Percentiles rank a stretch among this genome's conserved stretches.
Evolutionary conservation across 139 green algal species (phyloP).

Genomic region (Chlorella sp.): DNA sequence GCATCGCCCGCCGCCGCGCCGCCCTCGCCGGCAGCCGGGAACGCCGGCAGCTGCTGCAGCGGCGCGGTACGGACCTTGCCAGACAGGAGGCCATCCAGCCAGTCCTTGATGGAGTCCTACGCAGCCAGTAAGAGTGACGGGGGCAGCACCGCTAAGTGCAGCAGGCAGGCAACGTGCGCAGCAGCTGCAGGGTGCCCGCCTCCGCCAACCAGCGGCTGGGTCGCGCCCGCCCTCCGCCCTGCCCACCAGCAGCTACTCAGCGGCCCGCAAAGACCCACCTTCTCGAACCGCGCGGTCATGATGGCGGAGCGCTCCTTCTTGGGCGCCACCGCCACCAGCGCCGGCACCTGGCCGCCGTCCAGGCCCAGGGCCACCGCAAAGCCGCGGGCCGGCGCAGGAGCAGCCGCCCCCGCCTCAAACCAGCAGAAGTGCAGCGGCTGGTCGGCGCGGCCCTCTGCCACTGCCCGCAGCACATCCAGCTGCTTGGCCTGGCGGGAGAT

Average conservation of each 20-base stretch:
- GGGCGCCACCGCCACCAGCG: slow-evolving; percentile 46
- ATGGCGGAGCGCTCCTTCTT: slow-evolving; percentile 42
- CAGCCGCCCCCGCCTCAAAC: background rate
- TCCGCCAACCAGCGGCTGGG: too few relatives aligned
- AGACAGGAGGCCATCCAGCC: slow-evolving; percentile 46
- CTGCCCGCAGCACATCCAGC: slow-evolving; percentile 7
- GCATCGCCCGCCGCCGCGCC: background rate
- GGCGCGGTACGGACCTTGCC: slow-evolving; percentile 38
- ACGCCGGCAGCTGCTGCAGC: slow-evolving; percentile 15
- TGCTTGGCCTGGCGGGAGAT: background rate
- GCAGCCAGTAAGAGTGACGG: background rate
- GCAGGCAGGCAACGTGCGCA: too few relatives aligned
- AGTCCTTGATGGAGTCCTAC: slow-evolving; percentile 16
- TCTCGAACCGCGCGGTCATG: slow-evolving; percentile 24
- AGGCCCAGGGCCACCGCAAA: slow-evolving; percentile 38
- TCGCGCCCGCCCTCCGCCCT: too few relatives aligned
- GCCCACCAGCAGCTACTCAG: too few relatives aligned
- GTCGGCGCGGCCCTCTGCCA: slow-evolving; percentile 2
- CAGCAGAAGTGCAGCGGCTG: slow-evolving; percentile 33
- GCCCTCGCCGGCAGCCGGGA: background rate
- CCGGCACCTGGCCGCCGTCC: slow-evolving; percentile 26
- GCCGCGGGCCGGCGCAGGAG: background rate
- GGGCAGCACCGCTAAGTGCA: too few relatives aligned
- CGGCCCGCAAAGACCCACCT: too few relatives aligned
- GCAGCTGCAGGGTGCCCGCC: too few relatives aligned